Conservation (phyloP, 257 asterid genomes). For the Salvia splendens region DNA sequence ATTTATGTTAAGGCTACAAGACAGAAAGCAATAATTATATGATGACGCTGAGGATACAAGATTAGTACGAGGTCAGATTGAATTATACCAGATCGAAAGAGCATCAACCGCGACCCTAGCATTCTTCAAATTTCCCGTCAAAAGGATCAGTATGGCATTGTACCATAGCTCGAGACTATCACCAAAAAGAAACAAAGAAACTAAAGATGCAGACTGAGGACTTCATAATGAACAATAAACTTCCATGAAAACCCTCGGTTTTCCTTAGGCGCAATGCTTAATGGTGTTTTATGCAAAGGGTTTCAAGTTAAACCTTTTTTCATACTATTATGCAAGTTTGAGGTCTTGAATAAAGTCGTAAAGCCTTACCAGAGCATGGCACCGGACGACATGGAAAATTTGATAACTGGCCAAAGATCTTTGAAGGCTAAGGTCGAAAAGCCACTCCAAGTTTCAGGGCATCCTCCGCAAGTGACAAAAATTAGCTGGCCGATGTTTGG, state of each 20-base stretch:
- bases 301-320: no score
- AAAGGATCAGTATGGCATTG: conserved; percentile 61
- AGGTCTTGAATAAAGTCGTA: background rate
- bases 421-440: conserved; percentile 58
- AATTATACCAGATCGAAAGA: conserved; percentile 69
- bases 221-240: background rate
- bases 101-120: conserved; percentile 70
- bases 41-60: background rate
- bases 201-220: background rate
- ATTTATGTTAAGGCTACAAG: conserved; percentile 61
- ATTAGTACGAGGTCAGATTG: background rate
- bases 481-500: conserved; percentile 66
- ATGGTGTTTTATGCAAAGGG: no score
- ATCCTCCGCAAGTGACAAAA: conserved; percentile 59
- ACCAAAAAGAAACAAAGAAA: conserved; percentile 9
- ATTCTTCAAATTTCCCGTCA: conserved; percentile 63
- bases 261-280: conserved; percentile 19
- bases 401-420: conserved; percentile 70
- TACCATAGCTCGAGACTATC: conserved; percentile 80
- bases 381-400: conserved; percentile 77
- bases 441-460: conserved; percentile 78
- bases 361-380: conserved; percentile 68
- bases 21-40: background rate
- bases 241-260: background rate
- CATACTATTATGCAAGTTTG: background rate